Evolutionary conservation across 2,329 filamentous ascomycete genomes (phyloP).

Genomic region (Epichloe sp.): DNA sequence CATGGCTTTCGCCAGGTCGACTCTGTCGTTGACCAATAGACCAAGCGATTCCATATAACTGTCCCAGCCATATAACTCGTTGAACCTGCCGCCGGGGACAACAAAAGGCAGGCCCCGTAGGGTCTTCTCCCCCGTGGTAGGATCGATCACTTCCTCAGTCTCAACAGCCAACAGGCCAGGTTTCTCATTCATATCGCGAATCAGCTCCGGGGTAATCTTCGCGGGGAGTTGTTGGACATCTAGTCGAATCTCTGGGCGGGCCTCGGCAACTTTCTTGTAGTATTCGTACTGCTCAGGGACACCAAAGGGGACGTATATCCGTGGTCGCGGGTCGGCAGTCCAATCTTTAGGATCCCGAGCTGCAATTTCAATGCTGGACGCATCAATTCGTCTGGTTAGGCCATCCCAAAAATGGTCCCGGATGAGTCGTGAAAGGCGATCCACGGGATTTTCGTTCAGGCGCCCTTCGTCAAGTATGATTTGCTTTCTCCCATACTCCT

Average conservation of each 20-base stretch:
- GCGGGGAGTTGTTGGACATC: conserved; percentile 73
- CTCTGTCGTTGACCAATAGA: conserved; percentile 70
- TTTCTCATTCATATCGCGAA: conserved; percentile 72
- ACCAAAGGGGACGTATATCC: conserved; percentile 79
- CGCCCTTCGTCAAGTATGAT: conserved; percentile 85
- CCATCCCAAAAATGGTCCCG: conserved; percentile 87
- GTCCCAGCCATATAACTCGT: conserved; percentile 97
- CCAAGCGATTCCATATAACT: conserved; percentile 97
- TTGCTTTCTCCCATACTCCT: conserved; percentile 78
- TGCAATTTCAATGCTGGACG: conserved; percentile 71
- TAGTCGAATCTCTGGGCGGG: conserved; percentile 70
- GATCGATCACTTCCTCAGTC: conserved; percentile 64
- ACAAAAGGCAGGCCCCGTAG: conserved; percentile 80
- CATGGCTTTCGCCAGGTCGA: conserved; percentile 86
- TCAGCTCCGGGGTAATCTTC: conserved; percentile 66
- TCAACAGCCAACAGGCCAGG: conserved; percentile 82
- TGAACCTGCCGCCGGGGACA: conserved; percentile 95
- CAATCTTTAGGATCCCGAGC: conserved; percentile 90
- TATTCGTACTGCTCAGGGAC: conserved; percentile 83
- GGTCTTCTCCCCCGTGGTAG: conserved; percentile 53
- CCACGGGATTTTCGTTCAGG: conserved; percentile 89
- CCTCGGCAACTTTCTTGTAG: conserved; percentile 66
- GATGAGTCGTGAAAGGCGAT: conserved; percentile 74
- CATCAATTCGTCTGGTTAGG: conserved; percentile 80
- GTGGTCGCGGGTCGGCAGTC: conserved; percentile 76